These are phyloP conservation scores for Balamuthia mandrillaris DNA, from an alignment of 208 protist species.

Conservation along the genomic window DNA sequence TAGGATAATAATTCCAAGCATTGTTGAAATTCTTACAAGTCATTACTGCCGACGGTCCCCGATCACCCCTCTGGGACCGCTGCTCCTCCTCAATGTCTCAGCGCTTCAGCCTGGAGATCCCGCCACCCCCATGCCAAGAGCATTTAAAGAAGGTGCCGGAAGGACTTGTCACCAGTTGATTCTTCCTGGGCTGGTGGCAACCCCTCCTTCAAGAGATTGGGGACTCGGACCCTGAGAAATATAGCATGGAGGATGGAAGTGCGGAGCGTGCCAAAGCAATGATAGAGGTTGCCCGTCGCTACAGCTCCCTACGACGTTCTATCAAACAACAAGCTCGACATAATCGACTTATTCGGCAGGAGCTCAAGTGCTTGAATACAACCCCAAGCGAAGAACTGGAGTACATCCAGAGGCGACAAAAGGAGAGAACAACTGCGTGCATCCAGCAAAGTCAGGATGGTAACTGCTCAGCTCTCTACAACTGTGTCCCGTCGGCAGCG, in stretches of 20 bases:
- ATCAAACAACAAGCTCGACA: not conserved
- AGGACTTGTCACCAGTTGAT: too few relatives aligned
- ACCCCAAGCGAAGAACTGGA: not conserved
- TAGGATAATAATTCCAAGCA: too few relatives aligned
- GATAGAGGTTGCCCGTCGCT: not conserved
- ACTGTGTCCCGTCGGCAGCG: not conserved
- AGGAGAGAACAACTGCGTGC: not conserved
- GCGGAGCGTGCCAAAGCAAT: not conserved
- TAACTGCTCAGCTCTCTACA: not conserved
- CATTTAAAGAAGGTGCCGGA: too few relatives aligned
- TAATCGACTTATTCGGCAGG: not conserved
- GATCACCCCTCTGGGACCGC: too few relatives aligned
- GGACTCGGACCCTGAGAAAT: not conserved
- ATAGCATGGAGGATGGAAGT: not conserved
- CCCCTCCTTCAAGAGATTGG: not conserved
- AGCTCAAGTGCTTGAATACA: not conserved
- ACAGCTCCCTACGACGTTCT: not conserved
- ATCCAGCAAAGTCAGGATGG: not conserved
- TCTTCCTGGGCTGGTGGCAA: not conserved
- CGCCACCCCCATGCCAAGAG: too few relatives aligned
- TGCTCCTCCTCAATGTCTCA: too few relatives aligned
- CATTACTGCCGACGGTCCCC: too few relatives aligned
- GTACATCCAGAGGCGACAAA: not conserved
- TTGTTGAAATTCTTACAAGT: too few relatives aligned
- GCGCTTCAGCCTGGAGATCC: too few relatives aligned